These are phyloP conservation scores for Papiliotrema fonsecae DNA, from an alignment of 1,284 basidiomycete genomes.

Conservation along the genomic window DNA sequence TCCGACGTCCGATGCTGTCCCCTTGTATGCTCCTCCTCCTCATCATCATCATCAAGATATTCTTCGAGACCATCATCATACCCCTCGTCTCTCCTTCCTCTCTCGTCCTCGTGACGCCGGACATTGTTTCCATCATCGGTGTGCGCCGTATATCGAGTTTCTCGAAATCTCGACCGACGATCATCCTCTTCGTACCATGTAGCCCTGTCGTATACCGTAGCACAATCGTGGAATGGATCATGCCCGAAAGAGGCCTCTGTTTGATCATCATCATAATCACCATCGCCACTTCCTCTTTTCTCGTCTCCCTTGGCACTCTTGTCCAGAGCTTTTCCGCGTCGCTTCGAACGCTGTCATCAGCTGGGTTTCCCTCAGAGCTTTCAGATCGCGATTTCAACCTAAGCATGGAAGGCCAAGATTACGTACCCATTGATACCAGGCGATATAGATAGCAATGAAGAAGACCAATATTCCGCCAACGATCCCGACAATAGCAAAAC, in stretches of 20 bases:
- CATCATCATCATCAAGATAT: no score
- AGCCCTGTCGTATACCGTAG: background rate
- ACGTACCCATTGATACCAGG: conserved; percentile 7
- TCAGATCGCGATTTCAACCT: background rate
- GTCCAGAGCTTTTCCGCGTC: background rate
- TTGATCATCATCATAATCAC: background rate
- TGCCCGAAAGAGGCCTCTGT: conserved; percentile 2
- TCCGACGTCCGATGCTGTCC: no score
- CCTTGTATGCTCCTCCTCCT: no score
- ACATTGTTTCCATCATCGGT: background rate
- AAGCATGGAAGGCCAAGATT: background rate
- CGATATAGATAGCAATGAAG: background rate
- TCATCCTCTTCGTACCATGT: background rate
- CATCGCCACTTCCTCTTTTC: background rate
- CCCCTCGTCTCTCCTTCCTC: background rate
- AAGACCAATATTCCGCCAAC: conserved; percentile 1
- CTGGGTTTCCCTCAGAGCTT: background rate
- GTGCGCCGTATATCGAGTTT: background rate
- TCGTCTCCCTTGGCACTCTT: background rate
- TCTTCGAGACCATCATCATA: no score
- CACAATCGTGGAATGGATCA: conserved; percentile 1
- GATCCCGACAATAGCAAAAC: conserved; percentile 5
- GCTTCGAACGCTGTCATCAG: background rate
- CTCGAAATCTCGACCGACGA: background rate
- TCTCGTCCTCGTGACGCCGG: background rate